phyloP scores from a whole-genome alignment of 257 asterid species.

The Misopates orontium region DNA sequence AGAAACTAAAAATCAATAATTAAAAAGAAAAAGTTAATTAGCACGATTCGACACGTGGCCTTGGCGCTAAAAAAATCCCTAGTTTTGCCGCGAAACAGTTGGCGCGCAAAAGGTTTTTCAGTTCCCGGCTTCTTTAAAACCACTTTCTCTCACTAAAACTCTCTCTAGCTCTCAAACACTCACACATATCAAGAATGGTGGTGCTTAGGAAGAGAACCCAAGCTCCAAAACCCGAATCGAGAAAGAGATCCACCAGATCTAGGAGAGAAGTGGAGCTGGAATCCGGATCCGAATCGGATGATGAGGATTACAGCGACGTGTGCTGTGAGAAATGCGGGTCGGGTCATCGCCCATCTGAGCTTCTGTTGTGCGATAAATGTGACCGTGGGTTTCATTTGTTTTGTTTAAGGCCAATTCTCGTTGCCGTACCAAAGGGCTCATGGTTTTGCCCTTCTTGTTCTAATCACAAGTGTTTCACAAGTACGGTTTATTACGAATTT shows the following conservation, averaged over 20 bases:
- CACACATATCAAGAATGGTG: constrained; percentile 32
- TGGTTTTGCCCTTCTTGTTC: constrained; percentile 85
- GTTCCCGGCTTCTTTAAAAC: constrained; percentile 27
- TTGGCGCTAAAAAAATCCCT: constrained; percentile 39
- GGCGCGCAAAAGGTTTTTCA: constrained; percentile 30
- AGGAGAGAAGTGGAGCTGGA: constrained; percentile 12
- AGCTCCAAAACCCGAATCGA: constrained; percentile 41
- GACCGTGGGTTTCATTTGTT: constrained; percentile 73
- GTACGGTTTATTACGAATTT: constrained; percentile 38
- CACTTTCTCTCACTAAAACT: constrained; percentile 5
- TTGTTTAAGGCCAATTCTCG: constrained; percentile 74
- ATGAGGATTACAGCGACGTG: constrained; percentile 42
- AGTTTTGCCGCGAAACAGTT: constrained; percentile 37
- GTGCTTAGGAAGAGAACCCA: constrained; percentile 53
- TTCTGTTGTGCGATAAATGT: constrained; percentile 80
- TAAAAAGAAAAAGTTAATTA: background rate
- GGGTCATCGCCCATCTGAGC: constrained; percentile 60
- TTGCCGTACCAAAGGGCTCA: constrained; percentile 68
- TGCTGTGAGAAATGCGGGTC: constrained; percentile 79
- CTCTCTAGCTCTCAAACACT: constrained; percentile 11
- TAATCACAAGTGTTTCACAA: constrained; percentile 11
- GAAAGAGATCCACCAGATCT: constrained; percentile 32
- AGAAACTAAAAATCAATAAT: no score
- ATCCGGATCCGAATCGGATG: constrained; percentile 17
- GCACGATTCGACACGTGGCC: constrained; percentile 26